These are phyloP conservation scores for Allomyces javanicus DNA, from an alignment of 192 early-diverging fungal genomes.

Conservation along the genomic window DNA sequence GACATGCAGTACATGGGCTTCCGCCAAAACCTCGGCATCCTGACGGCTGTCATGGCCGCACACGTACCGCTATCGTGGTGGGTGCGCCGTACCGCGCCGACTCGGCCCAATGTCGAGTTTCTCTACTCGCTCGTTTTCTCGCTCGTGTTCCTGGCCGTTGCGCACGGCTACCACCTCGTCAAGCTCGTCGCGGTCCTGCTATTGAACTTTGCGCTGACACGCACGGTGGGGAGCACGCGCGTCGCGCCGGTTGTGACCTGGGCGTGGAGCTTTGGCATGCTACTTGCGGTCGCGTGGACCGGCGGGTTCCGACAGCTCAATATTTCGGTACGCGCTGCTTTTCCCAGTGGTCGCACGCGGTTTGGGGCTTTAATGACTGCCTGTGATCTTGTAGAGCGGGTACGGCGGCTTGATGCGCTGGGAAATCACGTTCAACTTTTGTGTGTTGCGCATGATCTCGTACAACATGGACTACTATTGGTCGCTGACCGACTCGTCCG, in stretches of 20 bases:
- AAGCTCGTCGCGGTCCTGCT: conserved; percentile 48
- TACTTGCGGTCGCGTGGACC: conserved; percentile 62
- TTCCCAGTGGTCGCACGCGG: conserved; percentile 20
- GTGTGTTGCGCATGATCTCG: conserved; percentile 72
- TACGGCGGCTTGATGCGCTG: conserved; percentile 61
- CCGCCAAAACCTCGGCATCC: conserved; percentile 34
- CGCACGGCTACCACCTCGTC: conserved; percentile 54
- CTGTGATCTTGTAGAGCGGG: conserved; percentile 26
- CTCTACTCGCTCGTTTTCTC: conserved; percentile 28
- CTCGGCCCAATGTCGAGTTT: conserved; percentile 23
- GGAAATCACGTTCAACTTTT: conserved; percentile 78
- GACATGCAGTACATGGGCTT: conserved; percentile 26
- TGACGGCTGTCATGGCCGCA: conserved; percentile 20
- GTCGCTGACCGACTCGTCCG: conserved; percentile 11
- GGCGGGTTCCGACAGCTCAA: conserved; percentile 46
- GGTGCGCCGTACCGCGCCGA: conserved; percentile 14
- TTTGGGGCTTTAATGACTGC: conserved; percentile 4
- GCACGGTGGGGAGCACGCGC: conserved; percentile 19
- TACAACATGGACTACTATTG: conserved; percentile 91
- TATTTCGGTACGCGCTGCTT: conserved; percentile 23
- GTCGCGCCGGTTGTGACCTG: conserved; percentile 52
- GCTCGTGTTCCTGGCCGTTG: conserved; percentile 32
- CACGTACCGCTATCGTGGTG: conserved; percentile 29
- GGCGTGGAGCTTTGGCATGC: conserved; percentile 55
- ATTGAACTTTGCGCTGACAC: conserved; percentile 47